Evolutionary conservation across 495 filamentous ascomycete genomes (phyloP).

Genomic region (Trichoderma reesei): DNA sequence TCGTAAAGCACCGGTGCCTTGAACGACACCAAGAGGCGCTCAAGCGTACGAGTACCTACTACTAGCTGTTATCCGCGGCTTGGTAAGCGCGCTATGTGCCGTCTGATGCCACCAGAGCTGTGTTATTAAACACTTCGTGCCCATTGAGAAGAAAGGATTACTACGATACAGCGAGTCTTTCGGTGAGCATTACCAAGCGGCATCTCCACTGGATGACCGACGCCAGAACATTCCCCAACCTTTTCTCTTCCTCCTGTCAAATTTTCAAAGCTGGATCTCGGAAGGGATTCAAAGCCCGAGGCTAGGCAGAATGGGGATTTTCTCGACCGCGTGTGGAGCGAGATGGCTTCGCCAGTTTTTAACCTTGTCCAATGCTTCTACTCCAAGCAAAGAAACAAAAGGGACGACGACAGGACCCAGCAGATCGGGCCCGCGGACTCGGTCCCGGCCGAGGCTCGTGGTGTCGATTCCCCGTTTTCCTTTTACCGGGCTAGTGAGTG

Average conservation of each 20-base stretch:
- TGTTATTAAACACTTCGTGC: no score
- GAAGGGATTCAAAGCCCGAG: not conserved
- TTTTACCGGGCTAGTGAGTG: no score
- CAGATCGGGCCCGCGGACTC: conserved; percentile 4
- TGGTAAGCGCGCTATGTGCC: not conserved
- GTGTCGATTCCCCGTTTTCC: not conserved
- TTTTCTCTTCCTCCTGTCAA: not conserved
- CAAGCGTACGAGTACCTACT: not conserved
- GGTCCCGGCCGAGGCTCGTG: not conserved
- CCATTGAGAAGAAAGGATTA: not conserved
- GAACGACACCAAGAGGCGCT: not conserved
- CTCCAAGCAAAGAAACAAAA: not conserved
- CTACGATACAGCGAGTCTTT: not conserved
- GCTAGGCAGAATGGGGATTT: not conserved
- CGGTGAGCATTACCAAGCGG: not conserved
- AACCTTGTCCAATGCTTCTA: no score
- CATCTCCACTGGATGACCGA: not conserved
- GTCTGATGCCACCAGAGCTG: not conserved
- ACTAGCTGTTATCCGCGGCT: not conserved
- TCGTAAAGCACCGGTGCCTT: not conserved
- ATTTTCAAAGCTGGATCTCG: not conserved
- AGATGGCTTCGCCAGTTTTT: not conserved
- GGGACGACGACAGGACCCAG: not conserved
- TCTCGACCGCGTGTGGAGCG: not conserved
- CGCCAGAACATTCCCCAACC: not conserved